Percentiles rank a stretch among this genome's conserved stretches.
These are phyloP conservation scores for Diphasiastrum complanatum DNA, from an alignment of 83 land plant genomes.

Conservation along the genomic window DNA sequence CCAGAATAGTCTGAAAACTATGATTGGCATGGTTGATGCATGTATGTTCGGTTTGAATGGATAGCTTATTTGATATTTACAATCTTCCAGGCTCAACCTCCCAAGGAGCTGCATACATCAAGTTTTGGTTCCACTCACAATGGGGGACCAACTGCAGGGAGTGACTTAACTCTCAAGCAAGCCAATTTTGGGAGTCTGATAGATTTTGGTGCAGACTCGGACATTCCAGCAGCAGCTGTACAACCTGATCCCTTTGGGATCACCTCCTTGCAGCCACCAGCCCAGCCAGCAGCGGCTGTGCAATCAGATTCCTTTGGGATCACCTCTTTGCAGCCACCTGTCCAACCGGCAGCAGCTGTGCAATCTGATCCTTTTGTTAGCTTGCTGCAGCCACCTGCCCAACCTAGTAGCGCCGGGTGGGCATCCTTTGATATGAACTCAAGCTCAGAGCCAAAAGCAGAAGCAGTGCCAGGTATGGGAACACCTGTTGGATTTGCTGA, in stretches of 20 bases:
- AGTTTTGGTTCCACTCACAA: neutral
- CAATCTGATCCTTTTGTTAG: constrained; percentile 23
- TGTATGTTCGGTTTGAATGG: no score
- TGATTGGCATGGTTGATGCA: no score
- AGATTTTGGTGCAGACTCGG: constrained; percentile 67
- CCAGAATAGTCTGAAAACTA: no score
- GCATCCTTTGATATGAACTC: no score
- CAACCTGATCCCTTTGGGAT: constrained; percentile 12
- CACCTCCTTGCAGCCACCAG: neutral
- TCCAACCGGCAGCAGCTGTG: constrained; percentile 16
- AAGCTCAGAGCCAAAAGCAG: no score
- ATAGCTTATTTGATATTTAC: neutral
- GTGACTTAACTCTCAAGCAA: constrained; percentile 28
- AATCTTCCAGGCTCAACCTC: neutral
- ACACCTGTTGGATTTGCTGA: no score
- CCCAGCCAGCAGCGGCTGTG: constrained; percentile 1
- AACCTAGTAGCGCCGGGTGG: no score
- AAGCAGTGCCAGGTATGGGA: no score
- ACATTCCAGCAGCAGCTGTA: constrained; percentile 31
- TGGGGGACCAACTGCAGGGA: constrained; percentile 40
- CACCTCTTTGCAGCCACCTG: constrained; percentile 3
- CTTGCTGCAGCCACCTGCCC: no score
- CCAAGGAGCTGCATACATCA: neutral
- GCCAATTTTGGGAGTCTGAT: constrained; percentile 52
- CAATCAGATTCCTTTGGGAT: constrained; percentile 19